Evolutionary conservation across 108 stramenopile species (phyloP), one percentile per base, ranked within the genome.

Genomic region (Skeletonema costatum): DNA sequence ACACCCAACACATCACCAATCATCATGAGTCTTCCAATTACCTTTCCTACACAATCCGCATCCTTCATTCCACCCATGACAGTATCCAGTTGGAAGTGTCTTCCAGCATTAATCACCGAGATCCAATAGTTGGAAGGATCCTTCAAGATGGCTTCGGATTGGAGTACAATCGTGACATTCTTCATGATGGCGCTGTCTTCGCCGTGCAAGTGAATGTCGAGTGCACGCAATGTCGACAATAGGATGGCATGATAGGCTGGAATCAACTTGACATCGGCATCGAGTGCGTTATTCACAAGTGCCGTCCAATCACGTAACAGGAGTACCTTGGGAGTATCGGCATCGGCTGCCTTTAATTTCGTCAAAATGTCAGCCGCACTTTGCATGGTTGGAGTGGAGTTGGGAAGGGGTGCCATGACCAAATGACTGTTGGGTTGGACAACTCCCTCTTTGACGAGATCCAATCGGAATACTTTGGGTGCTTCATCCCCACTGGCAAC

Each of bases 91-190:
- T 78, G 78, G 73, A 97, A 96, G 77, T 89, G 89, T 38, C 97
- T 89, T 38, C 97, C 97, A 9, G 90, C 92, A 76, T 96, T 95
- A 69, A 97, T 97, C 2, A 96, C 95, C 60, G 89, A 90, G 73
- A 97, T 95, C 97, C 97, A 97, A 76, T 97, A 97, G 67, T 95
- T 94, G 59, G 90, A 92, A 32, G 97, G 97, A 85, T 96, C 94
- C 14, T 76, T 75, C 53, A 97, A 72, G 56, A 96, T 96, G 10
- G 92, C 94, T 60, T 96, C 93, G 33, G 90, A 91, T 73, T 97
- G 97, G 13, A 73, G 71, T 12, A 95, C 61, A 21, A 96, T 76
- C 21, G 85, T 84, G 41, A 95, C 93, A 42, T 86, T 86, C 32
- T 86, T 84, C 93, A 92, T 92, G 19, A 74, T 39, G 50, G 41